Base-by-base conservation (phyloP, 495 filamentous ascomycete species). In the Platismatia glauca region DNA sequence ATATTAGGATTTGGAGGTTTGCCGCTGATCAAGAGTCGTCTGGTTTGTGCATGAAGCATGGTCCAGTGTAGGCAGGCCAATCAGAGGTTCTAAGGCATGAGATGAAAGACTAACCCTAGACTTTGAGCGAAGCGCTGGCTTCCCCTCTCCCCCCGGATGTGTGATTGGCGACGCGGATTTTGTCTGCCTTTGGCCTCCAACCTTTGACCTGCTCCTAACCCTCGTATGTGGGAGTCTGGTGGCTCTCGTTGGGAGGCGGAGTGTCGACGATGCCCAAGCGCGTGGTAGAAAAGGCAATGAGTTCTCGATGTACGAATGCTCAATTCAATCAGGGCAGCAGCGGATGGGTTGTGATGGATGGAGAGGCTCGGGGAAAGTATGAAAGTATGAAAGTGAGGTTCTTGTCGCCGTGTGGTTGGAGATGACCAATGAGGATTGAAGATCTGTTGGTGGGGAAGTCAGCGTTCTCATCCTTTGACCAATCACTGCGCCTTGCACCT, bases 31-130 rank as follows among this genome's bases (percentile, higher is more conserved):
- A 79, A 16, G 78, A 80, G 48, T 55, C 39, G 0, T 60, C 61
- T 11, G 80, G 78, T 73, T 57, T 62, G 50, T 62, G 50, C 22
- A 73, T 59, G 78, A 76, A 39, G 78, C 81, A 55, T 74, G 65
- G 68, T 0, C 68, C 68, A 59, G 63, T 81, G 20, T 64, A 62
- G 4, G 67, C 77, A 58, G 57, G 44, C 60, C 38, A 62, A 62
- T 62, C 52, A 57, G 34, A 57, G 34, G 29, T n/a, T 5, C 39
- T 15, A 29, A 58, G 39, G 18, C 35, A 38, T 39, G 55, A 37
- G 37, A 60, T 39, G 52, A 34, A 50, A 27, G 46, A 57, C 62
- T 60, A 59, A 64, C 57, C 57, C 48, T 57, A 60, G 57, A 37
- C 48, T 64, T n/a, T 31, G 11, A 55, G 44, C 57, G 65, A 67